Evolutionary conservation across 2,329 filamentous ascomycete genomes (phyloP).

Genomic region (Colletotrichum musae): DNA sequence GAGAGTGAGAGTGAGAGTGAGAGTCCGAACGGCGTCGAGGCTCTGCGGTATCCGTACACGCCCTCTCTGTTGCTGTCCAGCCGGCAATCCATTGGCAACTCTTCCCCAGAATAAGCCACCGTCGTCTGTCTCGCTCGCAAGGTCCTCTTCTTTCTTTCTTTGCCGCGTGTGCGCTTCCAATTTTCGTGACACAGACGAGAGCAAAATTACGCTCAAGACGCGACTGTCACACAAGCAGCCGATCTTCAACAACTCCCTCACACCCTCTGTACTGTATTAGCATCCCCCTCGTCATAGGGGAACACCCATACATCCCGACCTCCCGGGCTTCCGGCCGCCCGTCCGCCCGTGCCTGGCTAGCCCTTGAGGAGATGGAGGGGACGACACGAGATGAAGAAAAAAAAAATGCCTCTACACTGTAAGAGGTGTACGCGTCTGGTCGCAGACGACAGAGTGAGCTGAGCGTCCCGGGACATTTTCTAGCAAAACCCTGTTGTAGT

Average conservation of each 20-base stretch:
- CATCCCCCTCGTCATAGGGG: not conserved
- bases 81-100: constrained; percentile 23
- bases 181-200: constrained; percentile 4
- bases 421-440: constrained; percentile 1
- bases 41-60: constrained; percentile 5
- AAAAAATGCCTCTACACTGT: not conserved
- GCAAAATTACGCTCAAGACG: not conserved
- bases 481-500: constrained; percentile 11
- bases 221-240: not conserved
- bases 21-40: not conserved
- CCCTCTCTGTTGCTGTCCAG: not conserved
- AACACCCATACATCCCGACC: constrained; percentile 26
- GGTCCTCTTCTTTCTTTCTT: constrained; percentile 11
- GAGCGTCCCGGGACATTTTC: not conserved
- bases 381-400: not conserved
- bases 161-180: constrained; percentile 17
- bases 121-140: constrained; percentile 22
- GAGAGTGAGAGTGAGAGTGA: constrained; percentile 7
- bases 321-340: constrained; percentile 33
- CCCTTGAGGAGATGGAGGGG: constrained; percentile 4
- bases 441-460: not conserved
- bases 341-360: constrained; percentile 20
- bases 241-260: not conserved
- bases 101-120: constrained; percentile 27
- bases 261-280: not conserved